These are phyloP conservation scores for Cotoneaster glaucophyllus DNA, from an alignment of 306 rosid genomes.

Conservation along the genomic window DNA sequence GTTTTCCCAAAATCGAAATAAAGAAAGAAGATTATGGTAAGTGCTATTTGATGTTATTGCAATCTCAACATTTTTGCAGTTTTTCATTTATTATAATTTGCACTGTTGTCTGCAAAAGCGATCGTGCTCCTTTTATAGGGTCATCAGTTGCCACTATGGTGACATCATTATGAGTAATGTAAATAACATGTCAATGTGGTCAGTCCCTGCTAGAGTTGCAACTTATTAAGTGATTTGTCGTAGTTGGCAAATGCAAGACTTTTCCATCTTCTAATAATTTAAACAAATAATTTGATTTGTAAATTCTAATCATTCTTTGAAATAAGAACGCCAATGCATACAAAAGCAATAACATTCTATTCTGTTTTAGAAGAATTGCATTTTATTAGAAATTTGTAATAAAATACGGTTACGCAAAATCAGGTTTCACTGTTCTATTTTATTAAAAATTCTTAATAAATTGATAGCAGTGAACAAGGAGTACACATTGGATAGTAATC, in stretches of 20 bases:
- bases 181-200: not conserved
- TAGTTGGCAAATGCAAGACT: not conserved
- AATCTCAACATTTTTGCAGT: conserved; percentile 4
- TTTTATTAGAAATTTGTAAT: too few species aligned
- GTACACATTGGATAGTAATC: not conserved
- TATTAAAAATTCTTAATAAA: not conserved
- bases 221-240: not conserved
- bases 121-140: not conserved
- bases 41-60: conserved; percentile 27
- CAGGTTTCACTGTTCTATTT: too few species aligned
- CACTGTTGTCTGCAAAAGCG: not conserved
- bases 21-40: conserved; percentile 92
- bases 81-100: not conserved
- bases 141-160: not conserved
- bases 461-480: not conserved
- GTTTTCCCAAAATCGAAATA: conserved; percentile 34
- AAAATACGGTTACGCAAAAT: too few species aligned
- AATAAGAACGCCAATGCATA: not conserved
- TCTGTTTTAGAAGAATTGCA: not conserved
- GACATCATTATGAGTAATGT: not conserved
- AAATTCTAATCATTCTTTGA: not conserved
- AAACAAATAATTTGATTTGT: not conserved
- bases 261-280: not conserved
- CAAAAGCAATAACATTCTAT: not conserved
- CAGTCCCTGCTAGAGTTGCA: not conserved